Base-by-base conservation (phyloP, 2,329 filamentous ascomycete genomes). In the Rutstroemia sp. region DNA sequence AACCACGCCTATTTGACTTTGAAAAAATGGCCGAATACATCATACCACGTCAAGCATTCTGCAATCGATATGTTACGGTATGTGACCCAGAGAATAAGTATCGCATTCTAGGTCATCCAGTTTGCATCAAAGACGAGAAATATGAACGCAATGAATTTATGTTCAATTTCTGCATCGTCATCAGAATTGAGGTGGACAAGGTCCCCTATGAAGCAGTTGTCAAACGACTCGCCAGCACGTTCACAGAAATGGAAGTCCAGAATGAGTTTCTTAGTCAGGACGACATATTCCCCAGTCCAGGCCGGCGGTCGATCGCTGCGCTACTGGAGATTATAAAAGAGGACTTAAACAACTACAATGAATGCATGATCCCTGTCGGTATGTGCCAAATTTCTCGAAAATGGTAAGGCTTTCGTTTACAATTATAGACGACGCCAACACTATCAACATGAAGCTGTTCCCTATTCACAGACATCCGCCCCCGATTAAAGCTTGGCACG, bases 351-450 rank as follows among this genome's bases (percentile, higher is more conserved):
- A 95, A 95, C 66, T 99, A 96, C 68, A 92, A 89, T 68, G 94
- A 99, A 75, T 96, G 92, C 78, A 96, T 96, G 92, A 96, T 96
- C 67, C 92, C 92, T 0, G 92, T 96, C 61, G 89, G 89, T 92
- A 74, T 61, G 81, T 76, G 16, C 59, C 23, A 34, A 19, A 17
- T 10, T n/a, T n/a, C 8, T 4, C 19, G 27, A 9, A 4, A 4
- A 7, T 10, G 6, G n/a, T 48, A 27, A 55, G 56, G 8, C 21
- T 51, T 30, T 10, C 54, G 19, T 30, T 57, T n/a, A 65, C 52
- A 23, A 21, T 30, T 34, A 17, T 54, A 91, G 91, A 96, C 71
- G 90, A 95, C 63, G 85, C 90, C 59, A 96, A 96, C 70, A 96
- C 90, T 0, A 85, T 96, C 72, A 96, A 96, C 72, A 89, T 96